Evolutionary conservation across 768 basidiomycete genomes (phyloP).

Genomic region (Gloeostereum incarnatum): DNA sequence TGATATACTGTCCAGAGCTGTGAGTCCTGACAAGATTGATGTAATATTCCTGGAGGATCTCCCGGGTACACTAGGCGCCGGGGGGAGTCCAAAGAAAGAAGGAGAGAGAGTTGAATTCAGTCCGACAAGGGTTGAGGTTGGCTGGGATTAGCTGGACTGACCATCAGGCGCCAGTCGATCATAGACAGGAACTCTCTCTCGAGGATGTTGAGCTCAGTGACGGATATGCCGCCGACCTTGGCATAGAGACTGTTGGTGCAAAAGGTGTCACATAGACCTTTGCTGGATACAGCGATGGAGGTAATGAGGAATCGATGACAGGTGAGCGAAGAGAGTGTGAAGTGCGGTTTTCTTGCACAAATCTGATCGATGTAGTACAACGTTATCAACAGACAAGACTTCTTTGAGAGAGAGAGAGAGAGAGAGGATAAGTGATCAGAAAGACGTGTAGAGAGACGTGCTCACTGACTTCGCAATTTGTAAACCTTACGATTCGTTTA

Average conservation of each 20-base stretch:
- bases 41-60: slow-evolving; percentile 90
- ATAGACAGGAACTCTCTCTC: slow-evolving; percentile 89
- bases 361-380: slow-evolving; percentile 93
- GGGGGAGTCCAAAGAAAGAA: slow-evolving; percentile 19
- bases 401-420: slow-evolving; percentile 27
- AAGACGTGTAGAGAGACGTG: slow-evolving; percentile 2
- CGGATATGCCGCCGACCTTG: slow-evolving; percentile 90
- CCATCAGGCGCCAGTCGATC: slow-evolving; percentile 93
- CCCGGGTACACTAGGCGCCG: slow-evolving; percentile 70
- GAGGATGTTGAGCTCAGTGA: slow-evolving; percentile 86
- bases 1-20: slow-evolving; percentile 47
- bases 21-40: slow-evolving; percentile 87
- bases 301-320: slow-evolving; percentile 98
- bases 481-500: slow-evolving; percentile 87
- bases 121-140: background rate
- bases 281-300: slow-evolving; percentile 85
- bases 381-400: slow-evolving; percentile 71
- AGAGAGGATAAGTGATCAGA: slow-evolving; percentile 8
- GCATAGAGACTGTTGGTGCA: slow-evolving; percentile 94
- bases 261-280: slow-evolving; percentile 93
- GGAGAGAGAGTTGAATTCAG: slow-evolving; percentile 7
- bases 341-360: slow-evolving; percentile 76
- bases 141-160: slow-evolving; percentile 30
- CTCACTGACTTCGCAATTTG: slow-evolving; percentile 81
- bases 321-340: slow-evolving; percentile 92